Base-by-base conservation (phyloP, 2,329 filamentous ascomycete species). In the Aotearoamyces nothofagi region DNA sequence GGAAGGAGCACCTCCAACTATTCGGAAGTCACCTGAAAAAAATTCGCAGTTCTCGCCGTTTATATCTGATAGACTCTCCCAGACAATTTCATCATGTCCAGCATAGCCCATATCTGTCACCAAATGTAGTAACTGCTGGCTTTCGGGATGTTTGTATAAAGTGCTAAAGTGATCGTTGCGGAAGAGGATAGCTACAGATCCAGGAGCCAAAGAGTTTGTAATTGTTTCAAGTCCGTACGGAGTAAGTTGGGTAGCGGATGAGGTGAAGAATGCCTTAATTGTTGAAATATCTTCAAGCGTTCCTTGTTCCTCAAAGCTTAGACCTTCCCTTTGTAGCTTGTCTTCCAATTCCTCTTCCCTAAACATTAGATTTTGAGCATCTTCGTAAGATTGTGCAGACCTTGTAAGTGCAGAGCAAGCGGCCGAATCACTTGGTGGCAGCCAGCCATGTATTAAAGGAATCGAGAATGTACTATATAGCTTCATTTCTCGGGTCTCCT, bases 111-210 rank as follows among this genome's bases (percentile, higher is more conserved):
- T 79, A 48, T 98, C 90, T 0, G 90, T 96, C 9, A 98, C 84
- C 3, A 98, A 58, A 0, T 80, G 83, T 38, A 87, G 69, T 1
- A 96, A 63, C 39, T 80, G 67, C 22, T 71, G 63, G 1, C 76
- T 82, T 24, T 74, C 60, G 0, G 87, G 83, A 42, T 96, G 83
- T 35, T 86, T 82, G 53, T 92, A 93, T 0, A 98, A 53, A 0
- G 87, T 96, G 23, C 83, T 84, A 47, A 98, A 98, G 50, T 98
- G 90, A 46, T 98, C 87, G 44, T 98, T 98, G 15, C 90, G 72
- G 58, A 98, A 98, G 2, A 98, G 56, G 27, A 98, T 96, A 0
- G 82, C 82, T 36, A 94, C 70, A 1, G 78, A 72, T 2, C 84
- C 87, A 1, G 83, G 77, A 9, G 66, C 58, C 33, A 94, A 64